Evolutionary conservation across 139 green algal genomes (phyloP), one percentile per base, ranked within the genome.

Genomic region (Dunaliella primolecta): DNA sequence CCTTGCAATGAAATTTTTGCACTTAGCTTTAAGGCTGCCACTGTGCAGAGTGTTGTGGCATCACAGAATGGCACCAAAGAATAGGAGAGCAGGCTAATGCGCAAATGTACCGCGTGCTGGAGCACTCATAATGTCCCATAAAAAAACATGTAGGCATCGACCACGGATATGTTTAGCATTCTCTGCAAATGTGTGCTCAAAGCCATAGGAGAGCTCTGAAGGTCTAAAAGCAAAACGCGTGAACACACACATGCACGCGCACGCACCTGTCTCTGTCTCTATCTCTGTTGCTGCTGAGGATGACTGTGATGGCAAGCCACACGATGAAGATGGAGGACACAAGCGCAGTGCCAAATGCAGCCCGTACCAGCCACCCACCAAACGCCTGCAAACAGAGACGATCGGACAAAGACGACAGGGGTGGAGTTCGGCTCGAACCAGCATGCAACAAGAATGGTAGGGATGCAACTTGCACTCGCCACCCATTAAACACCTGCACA

Each of bases 381-480:
- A 29, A 57, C 1, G 35, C 46, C 77, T 81, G 77, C 25, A 75
- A 20, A n/a, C 46, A 78, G 15, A 91, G 81, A 11, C 95, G 33
- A 24, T 86, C 64, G 0, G 95, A 95, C 85, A 94, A 88, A 34
- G 92, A 25, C 0, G 91, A 84, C 36, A 98, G 84, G 31, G 88
- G 80, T 72, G 95, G 84, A 0, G 91, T 95, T 37, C 93, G 93
- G 36, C 64, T 82, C 20, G 72, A 70, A 20, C 98, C 91, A 2
- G 57, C 70, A 24, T 78, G 36, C 21, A 86, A 86, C 85, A 98
- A 98, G 85, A 92, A 87, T 21, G 46, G 64, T 0, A 89, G 82
- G 82, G 98, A 94, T 0, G 89, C 87, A 86, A 98, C 99, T 55
- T 98, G 86, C 7, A 99, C 89, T 31, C 98, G 95, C 30, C 97